Evolutionary conservation across 371 early-diverging fungal species (phyloP).

Genomic region (Umbelopsis sp.): DNA sequence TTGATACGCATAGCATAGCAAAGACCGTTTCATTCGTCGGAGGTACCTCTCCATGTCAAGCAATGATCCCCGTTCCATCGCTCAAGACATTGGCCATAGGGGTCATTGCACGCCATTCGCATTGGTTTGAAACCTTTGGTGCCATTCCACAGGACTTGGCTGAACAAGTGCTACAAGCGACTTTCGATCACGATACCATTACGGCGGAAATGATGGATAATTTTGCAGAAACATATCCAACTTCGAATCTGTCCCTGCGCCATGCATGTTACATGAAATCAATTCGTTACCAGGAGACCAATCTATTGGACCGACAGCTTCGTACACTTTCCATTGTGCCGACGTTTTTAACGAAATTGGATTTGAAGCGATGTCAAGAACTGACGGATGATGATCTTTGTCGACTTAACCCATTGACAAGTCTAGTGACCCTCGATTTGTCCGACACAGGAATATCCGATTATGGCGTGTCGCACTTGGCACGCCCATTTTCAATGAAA

Average conservation of each 20-base stretch:
- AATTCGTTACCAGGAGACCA: neutral
- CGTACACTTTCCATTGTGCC: neutral
- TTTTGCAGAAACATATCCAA: slow-evolving; percentile 6
- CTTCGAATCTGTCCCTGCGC: neutral
- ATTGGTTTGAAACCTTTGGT: neutral
- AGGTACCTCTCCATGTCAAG: neutral
- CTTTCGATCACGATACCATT: neutral
- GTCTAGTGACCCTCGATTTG: neutral
- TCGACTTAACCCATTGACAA: neutral
- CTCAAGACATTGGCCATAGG: neutral
- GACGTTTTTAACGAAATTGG: neutral
- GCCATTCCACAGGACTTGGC: neutral
- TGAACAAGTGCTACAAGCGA: neutral
- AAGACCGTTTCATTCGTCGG: neutral
- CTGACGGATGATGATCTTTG: neutral
- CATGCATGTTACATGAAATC: neutral
- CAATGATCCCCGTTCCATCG: neutral
- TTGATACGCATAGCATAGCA: neutral
- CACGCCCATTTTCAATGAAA: neutral
- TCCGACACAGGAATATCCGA: neutral
- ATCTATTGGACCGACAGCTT: neutral
- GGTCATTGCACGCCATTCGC: neutral
- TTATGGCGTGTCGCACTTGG: neutral
- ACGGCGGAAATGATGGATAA: neutral
- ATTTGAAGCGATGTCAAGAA: neutral